Percentiles rank a stretch among this genome's conserved stretches.
Conservation (phyloP, 2,329 filamentous ascomycete species). For the Huntiella bhutanensis region DNA sequence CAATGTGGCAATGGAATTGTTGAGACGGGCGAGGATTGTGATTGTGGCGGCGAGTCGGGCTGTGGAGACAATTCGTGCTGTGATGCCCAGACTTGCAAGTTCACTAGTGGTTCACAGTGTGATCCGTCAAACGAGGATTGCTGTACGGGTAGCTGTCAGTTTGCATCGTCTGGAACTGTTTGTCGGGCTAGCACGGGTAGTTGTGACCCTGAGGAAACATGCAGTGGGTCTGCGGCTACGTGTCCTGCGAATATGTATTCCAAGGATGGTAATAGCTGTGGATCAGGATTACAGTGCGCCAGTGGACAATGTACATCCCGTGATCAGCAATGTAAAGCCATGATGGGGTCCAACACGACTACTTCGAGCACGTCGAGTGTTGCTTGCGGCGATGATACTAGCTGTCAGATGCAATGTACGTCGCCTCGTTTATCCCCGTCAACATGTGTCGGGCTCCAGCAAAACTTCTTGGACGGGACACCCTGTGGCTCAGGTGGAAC, state of each 20-base stretch:
- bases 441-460: constrained; percentile 57
- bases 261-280: constrained; percentile 54
- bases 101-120: constrained; percentile 56
- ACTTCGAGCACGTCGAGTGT: constrained; percentile 61
- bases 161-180: constrained; percentile 46
- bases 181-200: constrained; percentile 62
- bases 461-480: constrained; percentile 90
- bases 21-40: constrained; percentile 82
- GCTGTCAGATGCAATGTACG: constrained; percentile 60
- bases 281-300: constrained; percentile 54
- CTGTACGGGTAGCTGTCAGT: constrained; percentile 48
- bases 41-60: constrained; percentile 61
- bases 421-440: constrained; percentile 47
- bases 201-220: constrained; percentile 76
- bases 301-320: constrained; percentile 89
- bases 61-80: constrained; percentile 70
- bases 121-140: constrained; percentile 69
- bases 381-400: constrained; percentile 41
- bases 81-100: constrained; percentile 70
- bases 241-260: constrained; percentile 59
- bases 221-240: constrained; percentile 48
- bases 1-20: constrained; percentile 96
- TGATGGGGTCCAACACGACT: constrained; percentile 57
- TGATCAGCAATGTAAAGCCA: constrained; percentile 68
- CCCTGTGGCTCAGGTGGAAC: constrained; percentile 60